phyloP scores from a whole-genome alignment of 805 yeast species.

The Saturnispora sekii region DNA sequence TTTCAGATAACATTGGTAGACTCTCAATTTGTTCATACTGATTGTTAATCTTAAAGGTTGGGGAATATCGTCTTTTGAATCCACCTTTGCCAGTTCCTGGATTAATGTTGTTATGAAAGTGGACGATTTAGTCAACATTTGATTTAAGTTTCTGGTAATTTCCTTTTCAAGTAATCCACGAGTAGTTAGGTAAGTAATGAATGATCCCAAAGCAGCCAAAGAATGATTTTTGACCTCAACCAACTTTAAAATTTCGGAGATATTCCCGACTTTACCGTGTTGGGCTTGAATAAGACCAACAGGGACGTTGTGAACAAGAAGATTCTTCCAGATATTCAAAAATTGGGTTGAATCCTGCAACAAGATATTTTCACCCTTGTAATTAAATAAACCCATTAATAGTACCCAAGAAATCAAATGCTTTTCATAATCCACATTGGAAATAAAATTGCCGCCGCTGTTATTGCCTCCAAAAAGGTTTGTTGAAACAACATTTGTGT shows the following conservation, averaged over 20 bases:
- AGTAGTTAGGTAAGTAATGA: constrained; percentile 38
- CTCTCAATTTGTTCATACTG: constrained; percentile 23
- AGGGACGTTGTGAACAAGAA: constrained; percentile 41
- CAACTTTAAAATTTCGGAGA: constrained; percentile 28
- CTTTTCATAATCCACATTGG: constrained; percentile 26
- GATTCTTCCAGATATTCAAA: constrained; percentile 52
- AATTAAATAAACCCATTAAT: constrained; percentile 53
- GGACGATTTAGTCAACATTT: constrained; percentile 24
- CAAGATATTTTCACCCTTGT: constrained; percentile 28
- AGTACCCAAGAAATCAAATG: constrained; percentile 51
- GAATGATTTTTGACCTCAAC: constrained; percentile 49
- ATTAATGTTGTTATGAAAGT: constrained; percentile 21
- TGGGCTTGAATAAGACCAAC: constrained; percentile 28
- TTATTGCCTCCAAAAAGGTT: constrained; percentile 20
- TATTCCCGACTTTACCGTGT: constrained; percentile 25
- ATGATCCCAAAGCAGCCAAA: constrained; percentile 46
- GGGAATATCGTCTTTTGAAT: constrained; percentile 9
- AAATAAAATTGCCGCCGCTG: constrained; percentile 20
- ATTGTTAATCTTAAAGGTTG: constrained; percentile 18
- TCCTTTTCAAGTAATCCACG: constrained; percentile 33
- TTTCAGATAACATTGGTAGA: constrained; percentile 25
- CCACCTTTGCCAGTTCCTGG: constrained; percentile 15
- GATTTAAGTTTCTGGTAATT: constrained; percentile 24
- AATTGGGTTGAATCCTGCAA: constrained; percentile 49
- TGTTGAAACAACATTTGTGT: constrained; percentile 27